Conservation (phyloP, 306 rosid species). For the Cucumis melo region DNA sequence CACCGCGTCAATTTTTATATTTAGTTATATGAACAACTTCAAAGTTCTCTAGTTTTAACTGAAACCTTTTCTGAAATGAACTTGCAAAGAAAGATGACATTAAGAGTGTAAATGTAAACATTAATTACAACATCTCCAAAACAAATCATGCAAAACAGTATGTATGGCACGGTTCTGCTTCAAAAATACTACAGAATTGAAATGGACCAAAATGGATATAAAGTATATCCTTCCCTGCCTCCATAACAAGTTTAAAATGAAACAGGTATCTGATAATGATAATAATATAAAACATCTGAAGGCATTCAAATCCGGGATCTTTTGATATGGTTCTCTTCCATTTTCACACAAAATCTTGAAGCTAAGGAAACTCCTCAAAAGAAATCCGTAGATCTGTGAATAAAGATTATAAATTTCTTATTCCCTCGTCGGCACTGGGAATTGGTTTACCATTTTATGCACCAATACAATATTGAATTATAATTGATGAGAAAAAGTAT, state of each 20-base stretch:
- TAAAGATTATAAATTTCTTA: not conserved
- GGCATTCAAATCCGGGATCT: not conserved
- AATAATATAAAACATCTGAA: not conserved
- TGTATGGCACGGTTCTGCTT: not conserved
- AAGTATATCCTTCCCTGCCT: not conserved
- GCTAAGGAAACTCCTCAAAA: not conserved
- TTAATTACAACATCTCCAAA: not conserved
- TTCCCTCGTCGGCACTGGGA: not conserved
- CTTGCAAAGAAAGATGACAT: not conserved
- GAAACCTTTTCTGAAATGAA: not conserved
- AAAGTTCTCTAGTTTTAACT: not conserved
- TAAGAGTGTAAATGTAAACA: not conserved
- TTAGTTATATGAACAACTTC: not conserved
- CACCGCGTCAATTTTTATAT: constrained; percentile 1
- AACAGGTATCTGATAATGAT: not conserved
- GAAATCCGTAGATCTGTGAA: not conserved
- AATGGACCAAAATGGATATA: not conserved
- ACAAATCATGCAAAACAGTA: not conserved
- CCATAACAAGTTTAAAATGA: not conserved
- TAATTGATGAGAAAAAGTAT: not conserved
- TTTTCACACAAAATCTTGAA: not conserved
- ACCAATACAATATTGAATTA: not conserved
- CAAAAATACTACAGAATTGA: not conserved
- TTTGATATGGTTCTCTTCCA: not conserved
- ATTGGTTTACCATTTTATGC: not conserved